Base-by-base conservation (phyloP, 371 early-diverging fungal genomes). In the Mortierella sp. region DNA sequence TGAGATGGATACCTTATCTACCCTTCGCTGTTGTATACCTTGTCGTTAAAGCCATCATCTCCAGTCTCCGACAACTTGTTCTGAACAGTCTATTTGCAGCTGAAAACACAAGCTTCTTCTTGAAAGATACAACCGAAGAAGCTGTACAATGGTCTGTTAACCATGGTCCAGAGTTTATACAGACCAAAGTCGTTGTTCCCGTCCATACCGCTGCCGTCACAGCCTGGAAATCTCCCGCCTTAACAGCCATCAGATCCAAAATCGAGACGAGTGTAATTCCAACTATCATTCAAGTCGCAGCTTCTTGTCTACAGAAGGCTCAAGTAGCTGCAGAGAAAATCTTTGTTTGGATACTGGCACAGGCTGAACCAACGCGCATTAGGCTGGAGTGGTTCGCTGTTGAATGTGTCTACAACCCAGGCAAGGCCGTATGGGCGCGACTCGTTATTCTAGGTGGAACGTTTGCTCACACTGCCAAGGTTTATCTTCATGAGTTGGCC, bases 1-100 rank as follows among this genome's bases (percentile, higher is more conserved):
- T 66, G 22, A 60, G 82, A 21, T 81, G 82, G 82, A 72, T 81
- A 15, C 82, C 82, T 7, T 81, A 75, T 38, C 53, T 81, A 11
- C 82, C 82, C 22, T 68, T 81, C 33, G 82, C 82, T 0, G 65
- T 81, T 48, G 50, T 81, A 63, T 76, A 75, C 33, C 67, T 81
- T 19, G 52, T 65, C 53, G 16, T 69, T 58, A 81, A 72, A 36
- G 70, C 76, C 2, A 47, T 65, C 33, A 76, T 72, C 68, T 38
- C 60, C 2, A 57, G 61, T 16, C 55, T 81, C n/a, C 82, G 82
- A 2, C 36, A 50, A n/a, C 57, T 76, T 7, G 63, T 75, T 21
- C 50, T 81, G 3, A 64, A 69, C 64, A 62, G 64, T 11, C 48
- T 81, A 41, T 63, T 69, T n/a, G 41, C 55, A n/a, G 60, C 62